Base-by-base conservation (phyloP, 257 asterid species). In the Linaria vulgaris region DNA sequence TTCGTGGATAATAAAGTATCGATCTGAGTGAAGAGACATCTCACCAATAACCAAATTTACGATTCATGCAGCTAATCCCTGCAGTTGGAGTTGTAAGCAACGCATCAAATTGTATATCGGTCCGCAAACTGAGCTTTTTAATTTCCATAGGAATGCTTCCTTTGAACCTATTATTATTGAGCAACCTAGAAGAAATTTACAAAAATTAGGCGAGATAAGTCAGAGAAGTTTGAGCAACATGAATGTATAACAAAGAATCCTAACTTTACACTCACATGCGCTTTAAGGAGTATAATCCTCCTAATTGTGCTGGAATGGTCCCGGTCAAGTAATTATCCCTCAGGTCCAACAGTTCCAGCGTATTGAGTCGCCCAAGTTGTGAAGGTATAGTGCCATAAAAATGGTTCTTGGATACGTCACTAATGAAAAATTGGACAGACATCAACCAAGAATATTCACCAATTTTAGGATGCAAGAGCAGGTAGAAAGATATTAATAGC, bases 1-100 rank as follows among this genome's bases (percentile, higher is more conserved):
- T 34, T 1, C 41, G 9, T 34, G 41, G 5, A 34, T 34, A 34
- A 8, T 34, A 34, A 3, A 34, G 41, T 8, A 34, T 34, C 9
- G 10, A 34, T 1, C 6, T 2, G 34, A 6, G 34, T 27, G 34
- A 27, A 56, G 16, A 67, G 49, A 14, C 63, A 59, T 47, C 69
- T 75, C 75, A 90, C 97, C 96, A 77, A 68, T 78, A 83, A 22
- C 83, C 95, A 54, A 90, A 70, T 79, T 90, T 94, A 81, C 99
- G 79, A 73, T 81, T 90, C n/a, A 73, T 34, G 20, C 87, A 81
- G 61, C 85, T 79, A 63, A 80, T 68, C 62, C 77, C 82, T 63
- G 69, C 74, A 56, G 80, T 65, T 54, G 31, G 59, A 27, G 59
- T 6, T 27, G 20, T 54, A 13, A 54, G 13, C 5, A 27, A 24